Conservation (phyloP, 2,329 filamentous ascomycete genomes). For the Pseudopithomyces chartarum region DNA sequence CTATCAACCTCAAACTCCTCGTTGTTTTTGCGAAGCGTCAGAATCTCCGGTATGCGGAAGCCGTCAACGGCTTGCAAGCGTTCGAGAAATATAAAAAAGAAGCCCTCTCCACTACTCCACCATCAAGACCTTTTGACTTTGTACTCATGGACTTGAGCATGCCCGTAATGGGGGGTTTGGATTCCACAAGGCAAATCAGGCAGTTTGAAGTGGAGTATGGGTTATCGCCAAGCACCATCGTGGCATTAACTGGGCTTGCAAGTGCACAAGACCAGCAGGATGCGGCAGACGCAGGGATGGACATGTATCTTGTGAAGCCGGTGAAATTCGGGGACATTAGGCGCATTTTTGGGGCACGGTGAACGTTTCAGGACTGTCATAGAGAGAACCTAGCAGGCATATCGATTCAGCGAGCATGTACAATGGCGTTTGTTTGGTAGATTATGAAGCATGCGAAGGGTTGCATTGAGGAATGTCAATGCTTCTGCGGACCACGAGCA, state of each 20-base stretch:
- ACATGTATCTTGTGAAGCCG: conserved; percentile 47
- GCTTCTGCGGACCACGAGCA: too few species aligned
- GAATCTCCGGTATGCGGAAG: conserved; percentile 31
- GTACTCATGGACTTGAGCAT: conserved; percentile 43
- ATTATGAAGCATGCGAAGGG: background rate
- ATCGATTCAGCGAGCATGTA: background rate
- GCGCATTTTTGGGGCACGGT: conserved; percentile 24
- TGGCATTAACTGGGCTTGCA: conserved; percentile 46
- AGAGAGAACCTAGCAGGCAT: background rate
- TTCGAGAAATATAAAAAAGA: conserved; percentile 29
- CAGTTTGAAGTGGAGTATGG: conserved; percentile 31
- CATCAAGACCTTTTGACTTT: conserved; percentile 33
- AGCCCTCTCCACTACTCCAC: conserved; percentile 18
- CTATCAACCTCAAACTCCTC: conserved; percentile 41
- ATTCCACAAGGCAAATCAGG: conserved; percentile 39
- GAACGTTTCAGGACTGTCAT: background rate
- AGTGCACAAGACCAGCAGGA: conserved; percentile 41
- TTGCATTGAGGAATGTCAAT: background rate
- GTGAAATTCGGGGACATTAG: conserved; percentile 43
- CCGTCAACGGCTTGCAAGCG: conserved; percentile 40
- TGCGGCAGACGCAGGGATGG: conserved; percentile 41
- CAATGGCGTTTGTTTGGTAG: background rate
- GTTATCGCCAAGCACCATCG: conserved; percentile 28
- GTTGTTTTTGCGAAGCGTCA: conserved; percentile 50
- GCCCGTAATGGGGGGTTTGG: conserved; percentile 46